These are phyloP conservation scores for Acacia acuminata DNA, from an alignment of 306 rosid genomes.

Conservation along the genomic window DNA sequence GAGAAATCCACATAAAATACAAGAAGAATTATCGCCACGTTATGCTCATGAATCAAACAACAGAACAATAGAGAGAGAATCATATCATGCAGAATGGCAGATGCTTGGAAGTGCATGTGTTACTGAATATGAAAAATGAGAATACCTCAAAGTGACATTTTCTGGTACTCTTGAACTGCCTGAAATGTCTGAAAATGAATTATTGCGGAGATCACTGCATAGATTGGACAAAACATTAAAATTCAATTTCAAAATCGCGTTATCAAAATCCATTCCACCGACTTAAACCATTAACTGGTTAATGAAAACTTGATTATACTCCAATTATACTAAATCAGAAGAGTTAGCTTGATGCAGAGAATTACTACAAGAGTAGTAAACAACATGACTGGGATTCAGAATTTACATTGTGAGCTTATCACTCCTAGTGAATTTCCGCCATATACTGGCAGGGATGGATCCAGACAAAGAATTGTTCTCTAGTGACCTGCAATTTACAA, in stretches of 20 bases:
- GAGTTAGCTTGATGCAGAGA: constrained; percentile 21
- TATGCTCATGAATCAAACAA: constrained; percentile 1
- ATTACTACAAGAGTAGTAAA: not conserved
- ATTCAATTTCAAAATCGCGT: constrained; percentile 21
- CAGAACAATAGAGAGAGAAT: constrained; percentile 9
- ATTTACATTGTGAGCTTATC: constrained; percentile 60
- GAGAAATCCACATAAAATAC: too few relatives aligned
- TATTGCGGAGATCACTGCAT: constrained; percentile 76
- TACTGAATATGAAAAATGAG: constrained; percentile 19
- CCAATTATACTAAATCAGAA: not conserved
- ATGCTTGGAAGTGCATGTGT: constrained; percentile 14
- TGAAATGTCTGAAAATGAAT: constrained; percentile 45
- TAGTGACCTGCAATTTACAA: constrained; percentile 52
- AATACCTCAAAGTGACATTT: constrained; percentile 79
- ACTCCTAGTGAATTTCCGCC: constrained; percentile 47
- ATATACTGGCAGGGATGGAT: constrained; percentile 48
- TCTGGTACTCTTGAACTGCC: constrained; percentile 52
- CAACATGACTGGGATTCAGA: constrained; percentile 23
- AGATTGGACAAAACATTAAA: constrained; percentile 28
- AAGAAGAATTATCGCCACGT: too few relatives aligned
- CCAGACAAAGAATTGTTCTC: constrained; percentile 56
- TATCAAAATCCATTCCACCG: constrained; percentile 17
- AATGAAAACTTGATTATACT: not conserved
- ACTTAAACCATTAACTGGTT: constrained; percentile 7
- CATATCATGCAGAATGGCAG: not conserved